phyloP scores from a whole-genome alignment of 768 basidiomycete species.

The Lentinula edodes region DNA sequence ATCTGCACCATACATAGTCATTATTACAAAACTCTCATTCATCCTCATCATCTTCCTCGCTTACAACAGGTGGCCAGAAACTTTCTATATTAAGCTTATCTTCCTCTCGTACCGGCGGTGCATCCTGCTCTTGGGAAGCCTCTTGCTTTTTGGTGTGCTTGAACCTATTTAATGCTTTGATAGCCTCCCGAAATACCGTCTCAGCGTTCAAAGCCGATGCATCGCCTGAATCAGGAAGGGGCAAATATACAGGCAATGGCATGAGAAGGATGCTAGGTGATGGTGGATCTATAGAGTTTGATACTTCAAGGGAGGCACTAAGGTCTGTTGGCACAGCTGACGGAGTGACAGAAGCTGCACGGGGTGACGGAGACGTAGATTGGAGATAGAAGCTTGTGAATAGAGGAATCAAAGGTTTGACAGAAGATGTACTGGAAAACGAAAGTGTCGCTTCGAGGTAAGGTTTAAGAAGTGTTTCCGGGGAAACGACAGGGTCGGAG shows the following conservation, averaged over 20 bases:
- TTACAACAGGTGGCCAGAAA: conserved; percentile 1
- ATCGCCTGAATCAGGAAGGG: conserved; percentile 52
- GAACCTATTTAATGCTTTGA: conserved; percentile 19
- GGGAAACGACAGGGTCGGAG: not conserved
- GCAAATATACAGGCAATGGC: conserved; percentile 16
- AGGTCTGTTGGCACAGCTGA: not conserved
- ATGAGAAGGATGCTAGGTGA: not conserved
- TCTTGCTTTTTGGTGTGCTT: not conserved
- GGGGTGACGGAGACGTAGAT: not conserved
- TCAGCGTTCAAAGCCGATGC: conserved; percentile 53
- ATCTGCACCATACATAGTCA: too few relatives aligned
- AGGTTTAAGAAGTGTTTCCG: conserved; percentile 1
- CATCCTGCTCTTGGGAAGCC: not conserved
- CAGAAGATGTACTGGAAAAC: not conserved
- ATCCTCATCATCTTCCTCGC: not conserved
- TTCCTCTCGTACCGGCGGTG: not conserved
- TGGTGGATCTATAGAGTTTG: not conserved
- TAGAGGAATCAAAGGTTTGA: not conserved
- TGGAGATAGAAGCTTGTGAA: conserved; percentile 3
- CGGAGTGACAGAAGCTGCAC: not conserved
- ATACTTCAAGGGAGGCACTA: not conserved
- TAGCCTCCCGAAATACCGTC: conserved; percentile 44
- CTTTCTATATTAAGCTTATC: not conserved
- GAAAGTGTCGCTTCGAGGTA: conserved; percentile 1
- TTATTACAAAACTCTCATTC: not conserved